These are phyloP conservation scores for Solanum bulbocastanum DNA, from an alignment of 257 asterid species.

Conservation along the genomic window DNA sequence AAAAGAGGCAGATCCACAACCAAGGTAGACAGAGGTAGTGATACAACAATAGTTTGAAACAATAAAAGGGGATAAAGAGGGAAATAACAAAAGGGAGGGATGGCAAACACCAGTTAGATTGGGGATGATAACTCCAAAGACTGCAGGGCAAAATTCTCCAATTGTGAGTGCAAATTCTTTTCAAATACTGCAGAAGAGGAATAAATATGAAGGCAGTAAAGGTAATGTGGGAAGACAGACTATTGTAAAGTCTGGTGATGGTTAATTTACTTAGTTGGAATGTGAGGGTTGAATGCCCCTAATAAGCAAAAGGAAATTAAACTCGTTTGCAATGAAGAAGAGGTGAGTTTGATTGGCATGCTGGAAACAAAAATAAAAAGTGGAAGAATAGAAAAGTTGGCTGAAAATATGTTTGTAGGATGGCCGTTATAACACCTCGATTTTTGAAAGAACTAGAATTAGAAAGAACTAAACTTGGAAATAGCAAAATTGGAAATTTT, in stretches of 20 bases:
- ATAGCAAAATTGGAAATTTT: too few species aligned
- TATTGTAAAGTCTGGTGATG: too few species aligned
- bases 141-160: not conserved
- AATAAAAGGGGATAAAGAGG: not conserved
- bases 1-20: not conserved
- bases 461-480: too few species aligned
- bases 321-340: not conserved
- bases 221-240: not conserved
- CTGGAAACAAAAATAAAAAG: too few species aligned
- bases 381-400: not conserved
- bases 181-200: not conserved
- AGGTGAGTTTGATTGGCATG: not conserved
- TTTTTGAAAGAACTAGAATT: too few species aligned
- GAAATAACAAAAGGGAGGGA: not conserved
- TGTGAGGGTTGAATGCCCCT: not conserved
- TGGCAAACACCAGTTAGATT: not conserved
- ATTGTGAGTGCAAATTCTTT: not conserved
- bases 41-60: too few species aligned
- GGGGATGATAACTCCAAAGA: not conserved
- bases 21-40: not conserved
- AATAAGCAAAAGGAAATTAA: not conserved
- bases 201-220: too few species aligned
- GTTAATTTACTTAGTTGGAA: not conserved
- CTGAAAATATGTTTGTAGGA: not conserved
- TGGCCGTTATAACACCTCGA: not conserved